A percentile compares a stretch with the other conserved stretches of the same genome.
Evolutionary conservation across 2,329 filamentous ascomycete species (phyloP).

Genomic region (Phaeosphaeriaceae sp.): DNA sequence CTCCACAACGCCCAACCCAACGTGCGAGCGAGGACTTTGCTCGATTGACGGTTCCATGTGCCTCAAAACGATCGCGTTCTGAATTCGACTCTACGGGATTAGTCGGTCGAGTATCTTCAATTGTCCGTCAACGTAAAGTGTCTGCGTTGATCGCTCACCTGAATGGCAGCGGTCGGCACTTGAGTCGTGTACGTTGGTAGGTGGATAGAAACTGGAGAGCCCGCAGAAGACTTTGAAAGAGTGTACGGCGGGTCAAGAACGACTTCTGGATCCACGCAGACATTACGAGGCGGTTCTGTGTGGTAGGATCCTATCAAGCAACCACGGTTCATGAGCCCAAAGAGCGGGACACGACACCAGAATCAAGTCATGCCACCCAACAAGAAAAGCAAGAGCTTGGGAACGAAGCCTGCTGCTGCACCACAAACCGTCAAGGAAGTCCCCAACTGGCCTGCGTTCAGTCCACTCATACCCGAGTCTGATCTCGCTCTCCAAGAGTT

Average conservation of each 20-base stretch:
- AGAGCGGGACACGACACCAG: not conserved
- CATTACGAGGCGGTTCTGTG: not conserved
- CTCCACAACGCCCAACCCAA: not conserved
- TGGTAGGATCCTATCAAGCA: not conserved
- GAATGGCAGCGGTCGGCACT: not conserved
- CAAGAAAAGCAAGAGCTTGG: constrained; percentile 26
- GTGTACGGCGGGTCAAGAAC: not conserved
- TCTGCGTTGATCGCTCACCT: not conserved
- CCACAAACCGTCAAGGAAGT: constrained; percentile 24
- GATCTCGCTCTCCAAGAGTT: constrained; percentile 67
- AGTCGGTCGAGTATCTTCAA: too few species aligned
- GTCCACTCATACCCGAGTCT: constrained; percentile 70
- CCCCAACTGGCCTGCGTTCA: constrained; percentile 75
- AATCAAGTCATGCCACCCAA: constrained; percentile 40
- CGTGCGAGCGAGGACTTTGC: not conserved
- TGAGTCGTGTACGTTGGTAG: not conserved
- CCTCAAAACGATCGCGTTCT: too few species aligned
- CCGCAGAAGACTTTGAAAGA: not conserved
- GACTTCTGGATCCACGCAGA: not conserved
- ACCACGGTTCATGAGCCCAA: not conserved
- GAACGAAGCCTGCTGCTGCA: constrained; percentile 6
- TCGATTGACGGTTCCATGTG: not conserved
- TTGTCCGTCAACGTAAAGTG: not conserved
- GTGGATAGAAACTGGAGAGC: not conserved
- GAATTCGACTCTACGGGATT: too few species aligned